These are phyloP conservation scores for Russula sp. DNA, from an alignment of 768 basidiomycete species.

Conservation along the genomic window DNA sequence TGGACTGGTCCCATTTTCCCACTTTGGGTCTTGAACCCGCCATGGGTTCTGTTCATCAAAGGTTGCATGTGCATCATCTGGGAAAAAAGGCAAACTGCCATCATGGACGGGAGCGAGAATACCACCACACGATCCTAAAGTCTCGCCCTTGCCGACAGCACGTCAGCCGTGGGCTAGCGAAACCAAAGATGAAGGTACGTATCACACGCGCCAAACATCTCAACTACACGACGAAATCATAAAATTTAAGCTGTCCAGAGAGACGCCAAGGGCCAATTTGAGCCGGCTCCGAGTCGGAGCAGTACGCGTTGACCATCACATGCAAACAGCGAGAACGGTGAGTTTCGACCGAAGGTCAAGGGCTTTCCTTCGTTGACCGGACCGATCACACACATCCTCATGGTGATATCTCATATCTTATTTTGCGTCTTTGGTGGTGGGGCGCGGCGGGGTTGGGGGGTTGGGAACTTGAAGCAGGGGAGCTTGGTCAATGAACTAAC, in stretches of 20 bases:
- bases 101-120: constrained; percentile 13
- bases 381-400: background rate
- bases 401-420: too few species aligned
- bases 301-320: constrained; percentile 64
- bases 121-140: background rate
- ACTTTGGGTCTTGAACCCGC: background rate
- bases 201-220: too few species aligned
- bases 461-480: constrained; percentile 27
- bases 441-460: too few species aligned
- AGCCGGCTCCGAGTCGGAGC: constrained; percentile 55
- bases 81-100: background rate
- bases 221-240: background rate
- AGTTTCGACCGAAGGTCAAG: constrained; percentile 16
- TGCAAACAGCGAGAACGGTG: constrained; percentile 46
- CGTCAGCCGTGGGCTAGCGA: constrained; percentile 16
- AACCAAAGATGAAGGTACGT: constrained; percentile 16
- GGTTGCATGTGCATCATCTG: background rate
- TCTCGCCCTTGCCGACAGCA: background rate
- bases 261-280: constrained; percentile 59
- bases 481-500: constrained; percentile 36
- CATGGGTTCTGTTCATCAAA: constrained; percentile 17
- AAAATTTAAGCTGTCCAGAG: constrained; percentile 20
- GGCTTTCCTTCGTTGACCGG: background rate
- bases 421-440: too few species aligned
- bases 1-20: too few species aligned